Evolutionary conservation across 768 basidiomycete genomes (phyloP), one percentile per base, ranked within the genome.

Genomic region (Mycena galericulata): DNA sequence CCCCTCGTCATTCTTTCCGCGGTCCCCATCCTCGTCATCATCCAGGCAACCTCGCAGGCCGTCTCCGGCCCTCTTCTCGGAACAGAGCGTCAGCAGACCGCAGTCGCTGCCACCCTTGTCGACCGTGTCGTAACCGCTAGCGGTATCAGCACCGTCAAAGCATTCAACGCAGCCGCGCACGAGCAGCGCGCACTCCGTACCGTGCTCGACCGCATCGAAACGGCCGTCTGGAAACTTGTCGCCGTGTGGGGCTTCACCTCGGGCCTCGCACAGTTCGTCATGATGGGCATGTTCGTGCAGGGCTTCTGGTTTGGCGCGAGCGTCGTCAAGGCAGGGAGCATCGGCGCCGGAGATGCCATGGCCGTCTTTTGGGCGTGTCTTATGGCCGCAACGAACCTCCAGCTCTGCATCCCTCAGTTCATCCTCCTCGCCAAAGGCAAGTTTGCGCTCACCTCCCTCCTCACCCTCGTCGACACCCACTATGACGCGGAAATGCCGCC

Each of bases 331-430:
- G 85, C 90, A 15, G 93, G 92, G 18, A 88, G 84, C 68, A 85
- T 89, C 59, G 80, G 81, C 4, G 82, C 92, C 0, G 95, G 95
- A 1, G 87, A 91, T 38, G 93, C 98, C 69, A 97, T 96, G 92
- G 90, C 93, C n/a, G 95, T 97, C 57, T 99, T 99, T 78, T 99
- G 97, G 97, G 96, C 97, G 0, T 96, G 95, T 77, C 83, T 98
- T 24, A 93, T 98, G 68, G 96, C 95, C 0, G 92, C 93, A 1
- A 91, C 87, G 72, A 96, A 95, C 77, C 81, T 98, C 3, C 96
- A 98, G 77, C 89, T 92, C 86, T 90, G 90, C 73, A 89, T 98
- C 12, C 96, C 96, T 0, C 89, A 93, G 67, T 81, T 95, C 72
- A 90, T 96, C 69, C 79, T 84, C 32, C 81, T 98, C 66, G 86